phyloP scores from a whole-genome alignment of 129 eudicot species.

The Helianthus tuberosus region DNA sequence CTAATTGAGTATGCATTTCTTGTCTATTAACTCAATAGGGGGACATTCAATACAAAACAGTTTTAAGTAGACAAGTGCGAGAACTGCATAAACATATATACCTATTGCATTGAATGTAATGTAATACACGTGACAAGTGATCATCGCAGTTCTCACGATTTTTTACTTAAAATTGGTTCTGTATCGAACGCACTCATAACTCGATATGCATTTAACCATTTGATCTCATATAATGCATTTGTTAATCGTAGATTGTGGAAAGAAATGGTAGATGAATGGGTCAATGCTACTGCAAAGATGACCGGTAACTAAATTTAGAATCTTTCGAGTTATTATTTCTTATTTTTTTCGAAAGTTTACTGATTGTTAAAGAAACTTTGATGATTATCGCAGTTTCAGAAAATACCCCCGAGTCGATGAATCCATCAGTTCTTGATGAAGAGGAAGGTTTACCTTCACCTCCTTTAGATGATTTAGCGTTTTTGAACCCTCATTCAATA shows the following conservation, averaged over 20 bases:
- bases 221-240: not conserved
- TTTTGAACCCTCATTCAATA: slow-evolving; percentile 58
- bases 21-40: slow-evolving; percentile 4
- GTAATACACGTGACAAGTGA: not conserved
- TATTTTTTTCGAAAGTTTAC: not conserved
- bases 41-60: not conserved
- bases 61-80: not conserved
- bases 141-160: not conserved
- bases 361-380: not conserved
- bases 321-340: not conserved
- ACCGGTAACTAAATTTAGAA: slow-evolving; percentile 38
- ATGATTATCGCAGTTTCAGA: slow-evolving; percentile 43
- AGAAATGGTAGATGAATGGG: slow-evolving; percentile 77
- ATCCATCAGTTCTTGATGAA: slow-evolving; percentile 77
- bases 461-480: slow-evolving; percentile 81
- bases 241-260: slow-evolving; percentile 68
- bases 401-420: slow-evolving; percentile 69
- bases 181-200: not conserved
- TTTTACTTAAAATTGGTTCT: not conserved
- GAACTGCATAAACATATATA: not conserved
- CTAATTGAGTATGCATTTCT: slow-evolving; percentile 63
- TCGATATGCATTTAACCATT: slow-evolving; percentile 16
- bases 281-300: slow-evolving; percentile 43
- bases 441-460: slow-evolving; percentile 98
- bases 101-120: not conserved